A percentile compares a stretch with the other conserved stretches of the same genome.
Evolutionary conservation across 148 eudicot genomes (phyloP).

Genomic region (Camellia granthamiana): DNA sequence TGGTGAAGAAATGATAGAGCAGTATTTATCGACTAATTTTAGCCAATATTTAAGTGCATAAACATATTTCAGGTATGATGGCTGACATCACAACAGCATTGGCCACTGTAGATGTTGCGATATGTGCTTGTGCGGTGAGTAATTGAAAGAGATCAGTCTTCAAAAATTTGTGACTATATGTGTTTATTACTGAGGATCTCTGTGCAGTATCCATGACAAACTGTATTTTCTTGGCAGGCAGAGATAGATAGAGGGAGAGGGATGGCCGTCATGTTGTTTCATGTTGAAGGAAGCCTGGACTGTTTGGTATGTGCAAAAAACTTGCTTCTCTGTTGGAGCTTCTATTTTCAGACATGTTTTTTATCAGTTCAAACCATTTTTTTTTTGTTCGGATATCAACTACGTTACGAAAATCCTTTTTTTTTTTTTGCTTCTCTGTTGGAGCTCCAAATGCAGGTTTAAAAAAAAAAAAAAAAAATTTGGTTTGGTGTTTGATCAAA

Average conservation of each 20-base stretch:
- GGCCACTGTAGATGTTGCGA: conserved; percentile 60
- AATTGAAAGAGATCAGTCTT: neutral
- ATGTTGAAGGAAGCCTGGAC: conserved; percentile 70
- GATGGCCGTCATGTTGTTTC: conserved; percentile 82
- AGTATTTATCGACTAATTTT: neutral
- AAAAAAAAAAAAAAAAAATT: neutral
- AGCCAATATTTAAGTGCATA: neutral
- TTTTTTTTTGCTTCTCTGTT: no score
- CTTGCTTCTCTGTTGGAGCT: neutral
- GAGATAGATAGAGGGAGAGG: conserved; percentile 72
- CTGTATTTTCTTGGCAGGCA: conserved; percentile 43
- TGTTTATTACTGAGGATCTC: neutral
- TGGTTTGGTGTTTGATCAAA: neutral
- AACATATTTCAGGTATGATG: conserved; percentile 59
- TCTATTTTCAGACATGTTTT: no score
- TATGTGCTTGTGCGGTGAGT: conserved; percentile 92
- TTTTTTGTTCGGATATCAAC: no score
- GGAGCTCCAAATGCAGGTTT: neutral
- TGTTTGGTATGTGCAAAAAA: conserved; percentile 49
- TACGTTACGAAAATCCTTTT: no score
- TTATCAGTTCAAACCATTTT: no score
- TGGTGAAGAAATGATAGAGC: no score
- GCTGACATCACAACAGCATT: conserved; percentile 69
- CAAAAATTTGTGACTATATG: neutral
- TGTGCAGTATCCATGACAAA: neutral